A percentile compares a stretch with the other conserved stretches of the same genome.
Conservation (phyloP, 2,329 filamentous ascomycete species). For the Torrubiella hemipterigena region DNA sequence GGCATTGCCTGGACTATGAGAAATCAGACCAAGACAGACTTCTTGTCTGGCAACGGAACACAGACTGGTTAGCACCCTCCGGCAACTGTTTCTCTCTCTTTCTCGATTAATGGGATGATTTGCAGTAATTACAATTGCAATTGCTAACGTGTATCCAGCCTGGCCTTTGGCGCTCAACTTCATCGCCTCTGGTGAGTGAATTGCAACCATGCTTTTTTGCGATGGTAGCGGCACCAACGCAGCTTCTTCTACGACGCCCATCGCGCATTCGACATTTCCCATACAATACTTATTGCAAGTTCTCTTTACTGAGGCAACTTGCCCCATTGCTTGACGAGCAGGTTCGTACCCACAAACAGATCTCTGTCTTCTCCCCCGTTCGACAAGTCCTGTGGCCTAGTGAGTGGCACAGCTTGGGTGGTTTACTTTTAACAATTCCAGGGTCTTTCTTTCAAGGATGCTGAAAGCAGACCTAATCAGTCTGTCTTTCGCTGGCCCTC, state of each 20-base stretch:
- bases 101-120: conserved; percentile 5
- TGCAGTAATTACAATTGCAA: conserved; percentile 5
- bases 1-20: conserved; percentile 45
- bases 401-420: no score
- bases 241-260: conserved; percentile 1
- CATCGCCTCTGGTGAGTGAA: conserved; percentile 78
- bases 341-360: conserved; percentile 27
- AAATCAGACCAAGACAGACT: conserved; percentile 56
- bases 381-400: no score
- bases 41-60: conserved; percentile 65
- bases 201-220: no score
- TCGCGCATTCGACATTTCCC: no score
- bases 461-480: no score
- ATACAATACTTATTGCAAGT: no score
- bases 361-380: conserved; percentile 22
- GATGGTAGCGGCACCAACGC: no score
- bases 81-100: conserved; percentile 2
- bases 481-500: neutral
- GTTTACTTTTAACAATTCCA: no score
- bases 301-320: no score
- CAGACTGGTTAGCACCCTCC: conserved; percentile 57
- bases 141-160: conserved; percentile 37
- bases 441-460: no score
- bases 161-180: conserved; percentile 78
- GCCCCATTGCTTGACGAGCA: conserved; percentile 20